Percentiles rank a stretch among this genome's conserved stretches.
These are phyloP conservation scores for Chalara sp. DNA, from an alignment of 2,329 filamentous ascomycete genomes.

Conservation along the genomic window DNA sequence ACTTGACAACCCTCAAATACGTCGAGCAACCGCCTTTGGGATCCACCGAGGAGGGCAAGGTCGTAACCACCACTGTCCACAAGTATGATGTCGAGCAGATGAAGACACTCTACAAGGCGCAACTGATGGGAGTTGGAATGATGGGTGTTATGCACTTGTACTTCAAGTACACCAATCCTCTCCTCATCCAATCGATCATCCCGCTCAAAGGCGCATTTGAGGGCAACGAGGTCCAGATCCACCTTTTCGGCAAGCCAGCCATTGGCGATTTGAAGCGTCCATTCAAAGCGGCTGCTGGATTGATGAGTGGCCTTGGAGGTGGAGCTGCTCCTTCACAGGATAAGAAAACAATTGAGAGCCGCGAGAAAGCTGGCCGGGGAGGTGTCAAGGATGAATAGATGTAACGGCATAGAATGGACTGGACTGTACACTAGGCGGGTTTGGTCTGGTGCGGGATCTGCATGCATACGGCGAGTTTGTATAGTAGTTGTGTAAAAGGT, in stretches of 20 bases:
- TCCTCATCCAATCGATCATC: constrained; percentile 97
- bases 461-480: too few species aligned
- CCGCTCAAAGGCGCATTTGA: constrained; percentile 94
- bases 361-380: constrained; percentile 67
- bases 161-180: constrained; percentile 99
- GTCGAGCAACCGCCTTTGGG: constrained; percentile 82
- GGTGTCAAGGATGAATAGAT: constrained; percentile 64
- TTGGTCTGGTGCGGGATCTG: too few species aligned
- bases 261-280: constrained; percentile 88
- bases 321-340: constrained; percentile 73
- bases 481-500: too few species aligned
- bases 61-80: constrained; percentile 92
- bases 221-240: constrained; percentile 93
- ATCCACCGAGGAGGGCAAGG: constrained; percentile 89
- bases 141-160: constrained; percentile 98
- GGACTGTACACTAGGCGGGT: too few species aligned
- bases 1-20: constrained; percentile 96
- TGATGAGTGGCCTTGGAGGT: constrained; percentile 73
- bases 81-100: constrained; percentile 90
- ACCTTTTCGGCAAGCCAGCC: constrained; percentile 81
- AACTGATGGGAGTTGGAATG: constrained; percentile 95
- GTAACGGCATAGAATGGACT: too few species aligned
- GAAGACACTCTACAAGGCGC: constrained; percentile 76
- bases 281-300: constrained; percentile 79
- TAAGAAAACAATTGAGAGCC: constrained; percentile 77